These are phyloP conservation scores for Hyaloperonospora brassicae DNA, from an alignment of 352 stramenopile species.

Conservation along the genomic window DNA sequence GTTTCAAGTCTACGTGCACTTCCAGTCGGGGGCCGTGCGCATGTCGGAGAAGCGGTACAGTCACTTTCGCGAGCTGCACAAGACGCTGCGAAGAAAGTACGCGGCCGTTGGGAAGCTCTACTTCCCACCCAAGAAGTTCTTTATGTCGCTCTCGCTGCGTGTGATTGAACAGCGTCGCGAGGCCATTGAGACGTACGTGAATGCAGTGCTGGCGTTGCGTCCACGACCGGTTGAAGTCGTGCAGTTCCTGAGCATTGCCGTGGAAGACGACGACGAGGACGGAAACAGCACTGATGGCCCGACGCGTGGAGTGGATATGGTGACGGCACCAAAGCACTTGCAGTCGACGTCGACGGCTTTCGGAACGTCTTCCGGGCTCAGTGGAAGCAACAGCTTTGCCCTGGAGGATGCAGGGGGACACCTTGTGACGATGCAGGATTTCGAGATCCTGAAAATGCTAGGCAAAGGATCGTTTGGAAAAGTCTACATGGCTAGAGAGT, in stretches of 20 bases:
- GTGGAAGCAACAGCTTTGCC: constrained; percentile 17
- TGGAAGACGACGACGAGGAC: constrained; percentile 56
- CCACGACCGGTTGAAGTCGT: constrained; percentile 60
- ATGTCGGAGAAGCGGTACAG: constrained; percentile 74
- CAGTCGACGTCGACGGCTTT: constrained; percentile 25
- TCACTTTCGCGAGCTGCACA: constrained; percentile 80
- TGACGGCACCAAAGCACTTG: constrained; percentile 22
- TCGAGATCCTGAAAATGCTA: constrained; percentile 97
- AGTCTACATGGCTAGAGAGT: constrained; percentile 94
- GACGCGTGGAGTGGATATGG: constrained; percentile 20
- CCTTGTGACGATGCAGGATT: constrained; percentile 76
- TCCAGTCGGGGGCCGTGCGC: constrained; percentile 52
- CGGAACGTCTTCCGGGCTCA: constrained; percentile 16
- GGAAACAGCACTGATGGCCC: constrained; percentile 39
- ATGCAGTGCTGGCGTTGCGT: constrained; percentile 61
- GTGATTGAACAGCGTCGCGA: constrained; percentile 82
- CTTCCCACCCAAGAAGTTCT: constrained; percentile 83
- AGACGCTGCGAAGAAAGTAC: constrained; percentile 70
- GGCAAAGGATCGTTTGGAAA: constrained; percentile 96
- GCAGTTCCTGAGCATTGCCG: constrained; percentile 48
- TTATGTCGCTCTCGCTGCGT: constrained; percentile 78
- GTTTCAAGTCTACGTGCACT: constrained; percentile 73
- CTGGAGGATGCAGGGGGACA: constrained; percentile 20
- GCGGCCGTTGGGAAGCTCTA: constrained; percentile 71
- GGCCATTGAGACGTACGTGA: constrained; percentile 78